Evolutionary conservation across 2,329 filamentous ascomycete genomes (phyloP).

Genomic region (Colletotrichum filicis): DNA sequence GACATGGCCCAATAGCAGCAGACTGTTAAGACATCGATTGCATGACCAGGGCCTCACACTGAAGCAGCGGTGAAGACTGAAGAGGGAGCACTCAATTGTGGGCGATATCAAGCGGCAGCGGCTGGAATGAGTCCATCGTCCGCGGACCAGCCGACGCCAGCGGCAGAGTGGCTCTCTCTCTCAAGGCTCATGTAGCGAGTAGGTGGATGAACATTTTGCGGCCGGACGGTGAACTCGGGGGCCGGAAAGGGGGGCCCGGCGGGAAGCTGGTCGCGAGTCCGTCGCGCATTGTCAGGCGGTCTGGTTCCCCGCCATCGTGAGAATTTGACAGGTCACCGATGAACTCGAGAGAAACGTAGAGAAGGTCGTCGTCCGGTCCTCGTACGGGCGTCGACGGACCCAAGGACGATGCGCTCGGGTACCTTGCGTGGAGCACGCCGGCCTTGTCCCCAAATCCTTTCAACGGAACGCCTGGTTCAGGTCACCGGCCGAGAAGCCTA

Average conservation of each 20-base stretch:
- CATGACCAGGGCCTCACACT: neutral
- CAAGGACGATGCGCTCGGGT: slow-evolving; percentile 6
- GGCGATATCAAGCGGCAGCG: neutral
- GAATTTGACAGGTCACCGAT: neutral
- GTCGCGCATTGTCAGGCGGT: neutral
- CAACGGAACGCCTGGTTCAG: neutral
- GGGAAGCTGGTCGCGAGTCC: slow-evolving; percentile 8
- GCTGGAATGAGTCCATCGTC: no score
- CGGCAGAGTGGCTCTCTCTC: no score
- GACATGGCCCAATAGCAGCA: slow-evolving; percentile 1
- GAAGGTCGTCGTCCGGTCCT: neutral
- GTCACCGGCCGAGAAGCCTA: neutral
- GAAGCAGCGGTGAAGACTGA: slow-evolving; percentile 14
- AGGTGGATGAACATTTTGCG: neutral
- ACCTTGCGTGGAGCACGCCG: neutral
- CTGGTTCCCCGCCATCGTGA: neutral
- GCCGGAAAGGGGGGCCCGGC: slow-evolving; percentile 13
- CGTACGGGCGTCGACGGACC: neutral
- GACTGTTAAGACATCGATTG: neutral
- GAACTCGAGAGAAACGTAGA: neutral
- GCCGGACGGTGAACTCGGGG: neutral
- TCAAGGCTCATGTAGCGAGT: no score
- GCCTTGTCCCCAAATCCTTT: neutral
- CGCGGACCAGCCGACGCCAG: no score
- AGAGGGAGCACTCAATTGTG: neutral